phyloP scores from a whole-genome alignment of 805 yeast genomes.

The Ogataea paradorogensis region DNA sequence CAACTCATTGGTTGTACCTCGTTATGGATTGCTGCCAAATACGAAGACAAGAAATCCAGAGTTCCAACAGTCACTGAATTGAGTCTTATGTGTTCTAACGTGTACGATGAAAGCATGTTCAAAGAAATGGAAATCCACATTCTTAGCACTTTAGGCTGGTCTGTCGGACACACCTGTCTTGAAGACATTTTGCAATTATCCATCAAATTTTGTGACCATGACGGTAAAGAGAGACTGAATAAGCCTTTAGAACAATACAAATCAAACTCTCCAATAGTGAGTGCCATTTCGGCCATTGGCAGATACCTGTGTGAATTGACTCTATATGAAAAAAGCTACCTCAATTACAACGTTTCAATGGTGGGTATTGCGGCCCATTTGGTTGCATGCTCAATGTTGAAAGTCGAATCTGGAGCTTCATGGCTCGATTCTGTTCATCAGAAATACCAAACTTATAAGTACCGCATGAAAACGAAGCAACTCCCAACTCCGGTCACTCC shows the following conservation, averaged over 20 bases:
- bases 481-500: conserved; percentile 29
- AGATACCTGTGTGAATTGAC: conserved; percentile 55
- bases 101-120: conserved; percentile 48
- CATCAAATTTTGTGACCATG: conserved; percentile 36
- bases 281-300: conserved; percentile 54
- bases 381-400: conserved; percentile 52
- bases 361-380: conserved; percentile 51
- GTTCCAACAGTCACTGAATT: conserved; percentile 56
- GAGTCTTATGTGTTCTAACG: conserved; percentile 54
- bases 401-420: conserved; percentile 42
- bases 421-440: conserved; percentile 29
- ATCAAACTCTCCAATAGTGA: conserved; percentile 36
- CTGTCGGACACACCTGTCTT: conserved; percentile 43
- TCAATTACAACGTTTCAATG: conserved; percentile 42
- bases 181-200: conserved; percentile 49
- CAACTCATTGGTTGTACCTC: conserved; percentile 91
- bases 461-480: conserved; percentile 11
- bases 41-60: conserved; percentile 57
- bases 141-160: conserved; percentile 40
- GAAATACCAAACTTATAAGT: conserved; percentile 13
- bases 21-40: conserved; percentile 88
- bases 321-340: conserved; percentile 45
- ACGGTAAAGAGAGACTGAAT: conserved; percentile 28
- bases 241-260: conserved; percentile 29
- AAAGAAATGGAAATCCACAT: conserved; percentile 47